Base-by-base conservation (phyloP, 805 yeast species). In the Candida vaughaniae region DNA sequence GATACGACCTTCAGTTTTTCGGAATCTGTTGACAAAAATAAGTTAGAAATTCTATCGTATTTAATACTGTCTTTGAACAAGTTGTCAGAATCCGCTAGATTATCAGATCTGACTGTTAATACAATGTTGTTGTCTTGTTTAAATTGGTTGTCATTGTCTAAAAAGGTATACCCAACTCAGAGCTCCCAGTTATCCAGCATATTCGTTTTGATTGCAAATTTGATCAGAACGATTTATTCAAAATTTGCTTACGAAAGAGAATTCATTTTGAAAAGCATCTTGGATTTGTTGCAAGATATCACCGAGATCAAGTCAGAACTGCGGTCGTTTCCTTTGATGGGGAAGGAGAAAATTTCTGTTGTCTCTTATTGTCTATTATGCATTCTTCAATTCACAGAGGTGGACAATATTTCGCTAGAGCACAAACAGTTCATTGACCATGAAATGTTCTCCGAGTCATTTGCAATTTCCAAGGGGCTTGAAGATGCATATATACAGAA, bases 221-320 rank as follows among this genome's bases (percentile, higher is more conserved):
- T 22, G 5, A 16, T 35, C 2, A 35, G 22, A 20, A 17, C 41
- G 3, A 16, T 39, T 6, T 39, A 39, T 23, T 25, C 19, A 29
- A 26, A 36, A 3, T 32, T 26, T 15, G 42, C 42, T 3, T 4
- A 9, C 10, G 47, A 43, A 36, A 16, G 42, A n/a, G 12, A 33
- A 14, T 43, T 14, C 26, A 39, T 43, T 7, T 6, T 37, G 6
- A n/a, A 23, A 5, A 35, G 30, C 17, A 20, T 39, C 2, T 8
- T 37, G 8, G 35, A 16, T 6, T 16, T 12, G 6, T 29, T 36
- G 32, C 18, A 11, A 16, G 5, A 4, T 11, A 11, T 31, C 7
- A 34, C 31, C 7, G 14, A 42, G 6, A 12, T 35, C 8, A 43
- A 36, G 10, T 16, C 22, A 10, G 38, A 37, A 6, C 11, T 9